A percentile compares a stretch with the other conserved stretches of the same genome.
phyloP scores from a whole-genome alignment of 108 stramenopile species.

The Skeletonema marinoi region DNA sequence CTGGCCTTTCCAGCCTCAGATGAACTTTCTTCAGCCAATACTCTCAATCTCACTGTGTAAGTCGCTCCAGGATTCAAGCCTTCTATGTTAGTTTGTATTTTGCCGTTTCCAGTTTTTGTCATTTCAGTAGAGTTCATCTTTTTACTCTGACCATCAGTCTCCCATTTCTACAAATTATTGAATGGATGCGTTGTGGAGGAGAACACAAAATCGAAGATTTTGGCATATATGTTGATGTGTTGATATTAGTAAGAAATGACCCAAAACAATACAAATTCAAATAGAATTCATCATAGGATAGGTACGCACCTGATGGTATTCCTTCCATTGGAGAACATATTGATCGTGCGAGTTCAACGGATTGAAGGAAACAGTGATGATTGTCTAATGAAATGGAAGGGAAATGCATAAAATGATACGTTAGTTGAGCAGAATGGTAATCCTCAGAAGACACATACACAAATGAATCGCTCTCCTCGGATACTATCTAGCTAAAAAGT shows the following conservation, averaged over 20 bases:
- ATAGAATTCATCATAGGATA: background rate
- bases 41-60: constrained; percentile 41
- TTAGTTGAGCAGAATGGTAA: background rate
- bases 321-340: constrained; percentile 48
- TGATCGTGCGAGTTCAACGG: constrained; percentile 39
- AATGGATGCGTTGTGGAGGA: background rate
- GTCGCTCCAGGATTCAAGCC: constrained; percentile 50
- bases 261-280: background rate
- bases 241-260: background rate
- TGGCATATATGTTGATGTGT: background rate
- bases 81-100: constrained; percentile 47
- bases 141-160: constrained; percentile 38
- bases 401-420: background rate
- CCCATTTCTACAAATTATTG: constrained; percentile 37
- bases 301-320: constrained; percentile 42
- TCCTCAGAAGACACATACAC: background rate
- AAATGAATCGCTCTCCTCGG: constrained; percentile 27
- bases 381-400: constrained; percentile 24
- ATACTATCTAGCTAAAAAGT: constrained; percentile 57
- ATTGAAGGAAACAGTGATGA: constrained; percentile 46
- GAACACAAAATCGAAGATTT: background rate
- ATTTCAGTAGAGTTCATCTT: constrained; percentile 30
- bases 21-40: constrained; percentile 21
- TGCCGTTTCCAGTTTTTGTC: constrained; percentile 33
- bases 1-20: constrained; percentile 37